Evolutionary conservation across 148 eudicot genomes (phyloP).

Genomic region (Vaccinium corymbosum): DNA sequence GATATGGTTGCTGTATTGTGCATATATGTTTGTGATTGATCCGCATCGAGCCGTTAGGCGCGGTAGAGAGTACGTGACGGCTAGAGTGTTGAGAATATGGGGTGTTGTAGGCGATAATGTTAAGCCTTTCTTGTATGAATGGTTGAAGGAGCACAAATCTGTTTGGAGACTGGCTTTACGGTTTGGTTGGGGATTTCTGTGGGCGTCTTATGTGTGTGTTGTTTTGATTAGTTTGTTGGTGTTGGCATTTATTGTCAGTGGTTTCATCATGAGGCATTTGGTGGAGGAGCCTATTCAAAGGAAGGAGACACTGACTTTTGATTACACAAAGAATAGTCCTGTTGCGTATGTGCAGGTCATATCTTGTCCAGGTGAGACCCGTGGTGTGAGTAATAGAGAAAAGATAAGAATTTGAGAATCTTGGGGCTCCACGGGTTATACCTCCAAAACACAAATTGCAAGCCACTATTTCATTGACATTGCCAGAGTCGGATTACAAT

Average conservation of each 20-base stretch:
- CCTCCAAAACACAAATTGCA: slow-evolving; percentile 64
- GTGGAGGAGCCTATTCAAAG: slow-evolving; percentile 66
- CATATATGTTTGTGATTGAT: slow-evolving; percentile 37
- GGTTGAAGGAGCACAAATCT: slow-evolving; percentile 44
- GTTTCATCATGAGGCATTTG: slow-evolving; percentile 48
- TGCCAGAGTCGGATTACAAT: slow-evolving; percentile 92
- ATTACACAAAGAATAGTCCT: slow-evolving; percentile 72
- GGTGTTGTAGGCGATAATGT: slow-evolving; percentile 20
- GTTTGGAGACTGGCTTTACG: slow-evolving; percentile 40
- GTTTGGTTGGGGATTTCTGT: slow-evolving; percentile 64
- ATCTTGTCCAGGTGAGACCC: slow-evolving; percentile 25
- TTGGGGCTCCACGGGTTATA: slow-evolving; percentile 38
- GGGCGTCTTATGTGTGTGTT: slow-evolving; percentile 53
- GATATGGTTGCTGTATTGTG: slow-evolving; percentile 35
- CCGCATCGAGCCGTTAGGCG: slow-evolving; percentile 32
- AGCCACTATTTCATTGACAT: slow-evolving; percentile 52
- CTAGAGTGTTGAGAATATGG: slow-evolving; percentile 27
- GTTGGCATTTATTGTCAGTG: slow-evolving; percentile 59
- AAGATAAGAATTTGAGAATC: slow-evolving; percentile 27
- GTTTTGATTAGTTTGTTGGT: slow-evolving; percentile 50
- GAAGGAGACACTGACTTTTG: slow-evolving; percentile 56
- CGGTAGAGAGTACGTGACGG: slow-evolving; percentile 30
- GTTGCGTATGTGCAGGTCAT: slow-evolving; percentile 53
- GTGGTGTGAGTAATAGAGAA: slow-evolving; percentile 23
- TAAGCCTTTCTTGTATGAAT: slow-evolving; percentile 28